Evolutionary conservation across 2,329 filamentous ascomycete genomes (phyloP), one percentile per base, ranked within the genome.

Genomic region (Fulvia fulva): DNA sequence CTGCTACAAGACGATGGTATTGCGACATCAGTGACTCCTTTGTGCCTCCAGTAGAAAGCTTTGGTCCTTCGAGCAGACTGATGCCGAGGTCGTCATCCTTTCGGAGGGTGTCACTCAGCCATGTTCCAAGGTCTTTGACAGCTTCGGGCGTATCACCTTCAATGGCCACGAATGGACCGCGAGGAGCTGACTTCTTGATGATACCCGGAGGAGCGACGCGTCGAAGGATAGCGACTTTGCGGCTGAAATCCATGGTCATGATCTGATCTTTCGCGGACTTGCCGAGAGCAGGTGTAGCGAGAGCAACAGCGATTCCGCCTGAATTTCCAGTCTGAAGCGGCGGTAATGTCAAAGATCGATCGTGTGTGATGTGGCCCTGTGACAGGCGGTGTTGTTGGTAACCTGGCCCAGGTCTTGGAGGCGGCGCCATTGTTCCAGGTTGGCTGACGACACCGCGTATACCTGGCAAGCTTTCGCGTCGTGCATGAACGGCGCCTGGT

Each of bases 121-220:
- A 87, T 32, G 80, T 78, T 55, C 88, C 81, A 21, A 96, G 83
- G 19, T 83, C 81, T 2, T 80, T 76, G 3, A 90, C 86, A 3
- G 89, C 83, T 9, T 82, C 79, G 1, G 77, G 72, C 57, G 87
- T 83, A 19, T 87, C 81, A 0, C 92, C 92, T 73, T 97, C 93
- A 26, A 97, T 78, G 0, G 90, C 88, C 61, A 97, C 87, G 37
- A 97, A 83, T 0, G 89, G 84, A 0, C 93, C 92, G n/a, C 91
- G 83, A 1, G 63, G 60, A 6, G 59, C 55, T 12, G 58, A 43
- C 25, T 62, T 60, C 11, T 6, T 78, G 77, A 65, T 67, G 78
- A 74, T 59, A 14, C 90, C 77, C 0, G 89, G 86, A 23, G 87
- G 89, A 47, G 88, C 88, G 63, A 97, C 90, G 61, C 85, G 86